Evolutionary conservation across 2,329 filamentous ascomycete species (phyloP).

Genomic region (Huntiella abstrusa): DNA sequence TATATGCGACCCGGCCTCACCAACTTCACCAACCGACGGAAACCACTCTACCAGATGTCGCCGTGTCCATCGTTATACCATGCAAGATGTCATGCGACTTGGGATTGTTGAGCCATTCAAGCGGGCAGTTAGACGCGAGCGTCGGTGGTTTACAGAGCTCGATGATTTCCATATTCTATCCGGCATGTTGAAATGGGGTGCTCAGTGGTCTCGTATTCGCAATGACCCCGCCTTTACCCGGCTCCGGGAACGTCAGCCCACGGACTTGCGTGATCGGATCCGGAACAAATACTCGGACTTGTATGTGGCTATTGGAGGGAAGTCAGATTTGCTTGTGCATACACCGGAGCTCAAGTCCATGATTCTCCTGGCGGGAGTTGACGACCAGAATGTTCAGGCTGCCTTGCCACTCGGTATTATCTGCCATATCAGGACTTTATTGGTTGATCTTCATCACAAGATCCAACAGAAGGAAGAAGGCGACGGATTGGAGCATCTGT

Average conservation of each 20-base stretch:
- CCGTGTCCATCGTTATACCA: slow-evolving; percentile 34
- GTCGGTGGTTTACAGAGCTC: slow-evolving; percentile 41
- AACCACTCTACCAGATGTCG: slow-evolving; percentile 26
- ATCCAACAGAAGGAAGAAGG: too few relatives aligned
- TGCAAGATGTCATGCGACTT: slow-evolving; percentile 35
- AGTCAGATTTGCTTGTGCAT: too few relatives aligned
- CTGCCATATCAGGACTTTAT: too few relatives aligned
- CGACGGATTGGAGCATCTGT: too few relatives aligned
- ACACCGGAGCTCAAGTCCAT: too few relatives aligned
- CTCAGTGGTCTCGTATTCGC: slow-evolving; percentile 47
- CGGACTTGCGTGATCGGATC: slow-evolving; percentile 42
- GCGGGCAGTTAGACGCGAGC: slow-evolving; percentile 39
- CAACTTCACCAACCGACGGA: slow-evolving; percentile 12
- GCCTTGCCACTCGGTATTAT: too few relatives aligned
- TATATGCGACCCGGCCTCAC: neutral
- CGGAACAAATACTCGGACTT: slow-evolving; percentile 44
- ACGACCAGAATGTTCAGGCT: too few relatives aligned
- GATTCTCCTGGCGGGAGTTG: too few relatives aligned
- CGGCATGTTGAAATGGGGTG: slow-evolving; percentile 40
- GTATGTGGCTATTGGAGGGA: neutral
- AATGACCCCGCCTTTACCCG: slow-evolving; percentile 38
- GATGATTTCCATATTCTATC: slow-evolving; percentile 44
- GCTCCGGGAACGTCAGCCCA: slow-evolving; percentile 35
- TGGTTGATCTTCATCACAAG: too few relatives aligned
- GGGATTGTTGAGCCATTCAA: slow-evolving; percentile 45